Conservation (phyloP, 306 rosid species). For the Abrus precatorius region DNA sequence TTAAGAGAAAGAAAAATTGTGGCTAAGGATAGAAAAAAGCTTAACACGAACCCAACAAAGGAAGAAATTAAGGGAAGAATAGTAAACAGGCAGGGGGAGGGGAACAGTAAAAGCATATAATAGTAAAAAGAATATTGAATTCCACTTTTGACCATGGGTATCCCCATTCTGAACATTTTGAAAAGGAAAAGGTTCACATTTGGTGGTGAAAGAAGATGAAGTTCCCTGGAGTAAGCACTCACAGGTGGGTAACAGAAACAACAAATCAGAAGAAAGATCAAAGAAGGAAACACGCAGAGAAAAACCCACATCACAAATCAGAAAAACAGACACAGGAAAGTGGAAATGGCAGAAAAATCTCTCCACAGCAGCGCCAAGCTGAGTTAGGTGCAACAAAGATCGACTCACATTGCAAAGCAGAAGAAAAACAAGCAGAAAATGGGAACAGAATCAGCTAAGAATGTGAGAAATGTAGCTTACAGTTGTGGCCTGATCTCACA, state of each 20-base stretch:
- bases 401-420: conserved; percentile 54
- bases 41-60: conserved; percentile 36
- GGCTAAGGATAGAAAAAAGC: neutral
- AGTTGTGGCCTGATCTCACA: conserved; percentile 64
- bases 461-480: conserved; percentile 50
- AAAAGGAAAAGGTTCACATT: conserved; percentile 22
- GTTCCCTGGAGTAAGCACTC: conserved; percentile 12
- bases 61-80: conserved; percentile 33
- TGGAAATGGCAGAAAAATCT: conserved; percentile 30
- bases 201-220: conserved; percentile 39
- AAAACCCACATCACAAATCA: conserved; percentile 16
- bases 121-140: conserved; percentile 34
- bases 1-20: neutral
- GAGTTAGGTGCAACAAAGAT: conserved; percentile 50
- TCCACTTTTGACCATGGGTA: conserved; percentile 44
- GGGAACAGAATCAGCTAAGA: conserved; percentile 40
- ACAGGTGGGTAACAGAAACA: neutral
- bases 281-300: neutral
- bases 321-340: conserved; percentile 33
- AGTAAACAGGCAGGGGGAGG: neutral
- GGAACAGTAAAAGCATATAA: conserved; percentile 3
- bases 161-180: conserved; percentile 32
- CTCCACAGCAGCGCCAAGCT: conserved; percentile 41
- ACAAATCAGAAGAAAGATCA: conserved; percentile 39
- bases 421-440: conserved; percentile 1